Evolutionary conservation across 768 basidiomycete species (phyloP).

Genomic region (Suillus bovinus): DNA sequence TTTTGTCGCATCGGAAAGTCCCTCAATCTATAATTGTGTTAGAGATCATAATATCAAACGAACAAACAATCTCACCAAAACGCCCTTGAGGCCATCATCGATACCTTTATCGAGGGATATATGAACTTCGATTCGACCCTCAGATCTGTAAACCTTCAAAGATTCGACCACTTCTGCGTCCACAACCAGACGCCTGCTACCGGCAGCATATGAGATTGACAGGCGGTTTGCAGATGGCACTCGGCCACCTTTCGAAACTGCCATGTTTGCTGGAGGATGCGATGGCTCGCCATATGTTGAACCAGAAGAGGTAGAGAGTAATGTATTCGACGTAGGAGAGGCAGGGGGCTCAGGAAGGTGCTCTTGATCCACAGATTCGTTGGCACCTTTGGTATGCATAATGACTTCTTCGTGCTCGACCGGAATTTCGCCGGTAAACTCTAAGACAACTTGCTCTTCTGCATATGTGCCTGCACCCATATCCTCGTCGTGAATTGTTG

Average conservation of each 20-base stretch:
- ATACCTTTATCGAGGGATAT: conserved; percentile 60
- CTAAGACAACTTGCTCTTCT: conserved; percentile 23
- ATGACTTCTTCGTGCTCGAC: conserved; percentile 19
- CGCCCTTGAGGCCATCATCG: conserved; percentile 63
- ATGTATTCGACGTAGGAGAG: conserved; percentile 54
- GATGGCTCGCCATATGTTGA: conserved; percentile 49
- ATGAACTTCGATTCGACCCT: conserved; percentile 83
- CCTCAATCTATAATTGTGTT: conserved; percentile 60
- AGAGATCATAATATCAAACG: conserved; percentile 10
- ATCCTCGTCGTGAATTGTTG: conserved; percentile 53
- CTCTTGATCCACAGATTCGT: conserved; percentile 34
- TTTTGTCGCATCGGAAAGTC: conserved; percentile 68
- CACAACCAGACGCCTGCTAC: conserved; percentile 81
- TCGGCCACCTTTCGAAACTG: conserved; percentile 37
- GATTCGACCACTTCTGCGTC: conserved; percentile 85
- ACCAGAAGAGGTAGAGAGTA: conserved; percentile 34
- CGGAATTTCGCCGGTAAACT: conserved; percentile 19
- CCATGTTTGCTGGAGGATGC: conserved; percentile 27
- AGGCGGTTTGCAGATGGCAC: conserved; percentile 78
- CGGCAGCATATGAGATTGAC: conserved; percentile 95
- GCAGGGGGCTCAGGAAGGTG: conserved; percentile 61
- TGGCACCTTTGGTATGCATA: conserved; percentile 19
- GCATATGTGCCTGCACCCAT: conserved; percentile 31
- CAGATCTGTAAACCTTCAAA: conserved; percentile 76
- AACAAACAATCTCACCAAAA: conserved; percentile 56